Percentiles rank a stretch among this genome's conserved stretches.
Conservation (phyloP, 257 asterid genomes). For the Fraxinus quadrangulata region DNA sequence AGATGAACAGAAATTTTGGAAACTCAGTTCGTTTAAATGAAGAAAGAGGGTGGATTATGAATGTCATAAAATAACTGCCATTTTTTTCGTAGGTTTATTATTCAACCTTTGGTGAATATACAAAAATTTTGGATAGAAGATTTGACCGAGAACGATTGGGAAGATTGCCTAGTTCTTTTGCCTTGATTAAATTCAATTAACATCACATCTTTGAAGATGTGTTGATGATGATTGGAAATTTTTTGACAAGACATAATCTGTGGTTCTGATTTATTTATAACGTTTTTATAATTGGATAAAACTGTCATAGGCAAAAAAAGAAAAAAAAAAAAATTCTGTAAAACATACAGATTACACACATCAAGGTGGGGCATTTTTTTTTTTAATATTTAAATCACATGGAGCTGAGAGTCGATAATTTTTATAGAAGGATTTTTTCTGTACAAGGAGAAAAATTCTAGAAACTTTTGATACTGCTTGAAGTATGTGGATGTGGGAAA, state of each 20-base stretch:
- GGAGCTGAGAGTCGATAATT: no score
- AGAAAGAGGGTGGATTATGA: conserved; percentile 13
- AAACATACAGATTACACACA: no score
- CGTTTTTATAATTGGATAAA: background rate
- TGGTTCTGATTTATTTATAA: background rate
- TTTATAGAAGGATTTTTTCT: no score
- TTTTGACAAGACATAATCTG: background rate
- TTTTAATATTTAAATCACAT: no score
- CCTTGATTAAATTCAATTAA: background rate
- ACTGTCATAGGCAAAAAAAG: background rate
- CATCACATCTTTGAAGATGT: background rate
- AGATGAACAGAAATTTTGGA: conserved; percentile 23
- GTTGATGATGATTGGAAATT: background rate
- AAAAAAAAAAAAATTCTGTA: no score
- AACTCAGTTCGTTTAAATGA: conserved; percentile 10
- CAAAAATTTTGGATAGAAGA: background rate
- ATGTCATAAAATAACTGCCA: background rate
- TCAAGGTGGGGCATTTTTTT: no score
- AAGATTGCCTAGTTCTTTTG: background rate
- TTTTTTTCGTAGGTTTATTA: background rate
- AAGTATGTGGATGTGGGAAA: background rate
- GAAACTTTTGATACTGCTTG: background rate
- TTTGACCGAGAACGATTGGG: background rate
- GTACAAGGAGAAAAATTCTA: background rate
- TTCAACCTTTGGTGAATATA: background rate